These are phyloP conservation scores for Albophoma yamanashiensis DNA, from an alignment of 2,329 filamentous ascomycete species.

Conservation along the genomic window DNA sequence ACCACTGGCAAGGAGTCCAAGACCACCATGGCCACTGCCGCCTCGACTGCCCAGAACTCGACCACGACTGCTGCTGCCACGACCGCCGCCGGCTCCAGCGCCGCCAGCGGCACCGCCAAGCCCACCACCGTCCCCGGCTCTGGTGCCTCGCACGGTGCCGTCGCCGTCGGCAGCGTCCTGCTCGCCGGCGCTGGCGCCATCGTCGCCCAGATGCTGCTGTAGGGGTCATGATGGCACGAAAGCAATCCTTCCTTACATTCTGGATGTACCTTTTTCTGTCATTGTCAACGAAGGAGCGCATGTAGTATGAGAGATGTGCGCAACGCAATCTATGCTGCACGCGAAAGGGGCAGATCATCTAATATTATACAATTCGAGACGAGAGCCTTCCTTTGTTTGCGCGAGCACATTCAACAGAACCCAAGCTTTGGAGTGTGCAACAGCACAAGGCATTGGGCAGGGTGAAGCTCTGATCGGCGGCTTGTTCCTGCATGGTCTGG, in stretches of 20 bases:
- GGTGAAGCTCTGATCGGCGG: not conserved
- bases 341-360: constrained; percentile 17
- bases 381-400: constrained; percentile 8
- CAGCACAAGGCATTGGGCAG: not conserved
- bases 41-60: constrained; percentile 6
- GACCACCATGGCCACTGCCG: constrained; percentile 10
- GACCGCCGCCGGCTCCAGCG: constrained; percentile 2
- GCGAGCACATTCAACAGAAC: not conserved
- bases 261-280: constrained; percentile 13
- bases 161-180: constrained; percentile 13
- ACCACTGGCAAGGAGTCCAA: constrained; percentile 9
- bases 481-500: not conserved
- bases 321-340: constrained; percentile 2
- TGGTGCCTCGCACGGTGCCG: constrained; percentile 14
- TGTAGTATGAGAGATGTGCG: constrained; percentile 11
- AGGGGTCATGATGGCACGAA: constrained; percentile 1
- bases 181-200: constrained; percentile 16
- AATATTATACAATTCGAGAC: constrained; percentile 19
- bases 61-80: constrained; percentile 4
- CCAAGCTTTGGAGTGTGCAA: not conserved
- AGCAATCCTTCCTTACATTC: constrained; percentile 7
- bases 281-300: constrained; percentile 10
- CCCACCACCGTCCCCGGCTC: constrained; percentile 12
- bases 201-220: constrained; percentile 20
- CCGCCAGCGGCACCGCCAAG: constrained; percentile 5